A percentile compares a stretch with the other conserved stretches of the same genome.
Conservation (phyloP, 441 rosid species). For the Gossypium laxum region DNA sequence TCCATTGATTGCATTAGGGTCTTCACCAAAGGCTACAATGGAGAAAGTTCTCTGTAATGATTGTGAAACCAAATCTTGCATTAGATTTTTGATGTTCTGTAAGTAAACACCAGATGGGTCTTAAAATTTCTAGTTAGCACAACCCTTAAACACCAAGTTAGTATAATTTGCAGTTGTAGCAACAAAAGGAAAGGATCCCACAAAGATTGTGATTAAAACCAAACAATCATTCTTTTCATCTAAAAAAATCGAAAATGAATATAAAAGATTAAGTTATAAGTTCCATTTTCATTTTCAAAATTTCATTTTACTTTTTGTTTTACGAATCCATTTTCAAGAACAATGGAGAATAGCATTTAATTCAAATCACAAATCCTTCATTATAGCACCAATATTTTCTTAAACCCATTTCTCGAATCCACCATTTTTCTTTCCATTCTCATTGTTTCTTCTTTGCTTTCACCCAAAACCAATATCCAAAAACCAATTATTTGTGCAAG, state of each 20-base stretch:
- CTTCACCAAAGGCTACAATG: slow-evolving; percentile 43
- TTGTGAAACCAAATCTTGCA: slow-evolving; percentile 46
- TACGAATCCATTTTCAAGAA: not conserved
- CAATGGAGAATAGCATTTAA: slow-evolving; percentile 17
- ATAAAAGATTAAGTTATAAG: too few species aligned
- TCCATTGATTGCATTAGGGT: slow-evolving; percentile 42
- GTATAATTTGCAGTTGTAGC: slow-evolving; percentile 31
- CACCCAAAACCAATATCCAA: not conserved
- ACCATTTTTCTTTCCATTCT: not conserved
- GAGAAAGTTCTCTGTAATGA: slow-evolving; percentile 41
- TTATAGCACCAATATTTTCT: not conserved
- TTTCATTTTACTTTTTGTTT: not conserved
- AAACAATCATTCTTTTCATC: not conserved
- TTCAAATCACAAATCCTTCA: slow-evolving; percentile 13
- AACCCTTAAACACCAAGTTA: slow-evolving; percentile 56
- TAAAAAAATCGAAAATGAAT: too few species aligned
- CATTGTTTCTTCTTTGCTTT: not conserved
- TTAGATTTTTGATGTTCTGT: slow-evolving; percentile 45
- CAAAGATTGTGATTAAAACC: not conserved
- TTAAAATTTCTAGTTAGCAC: slow-evolving; percentile 49
- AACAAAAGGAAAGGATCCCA: not conserved
- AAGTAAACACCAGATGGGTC: slow-evolving; percentile 47
- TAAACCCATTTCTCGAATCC: slow-evolving; percentile 7
- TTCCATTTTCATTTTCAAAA: not conserved
- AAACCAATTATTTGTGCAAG: not conserved